Evolutionary conservation across 768 basidiomycete species (phyloP).

Genomic region (Arthromyces matolae): DNA sequence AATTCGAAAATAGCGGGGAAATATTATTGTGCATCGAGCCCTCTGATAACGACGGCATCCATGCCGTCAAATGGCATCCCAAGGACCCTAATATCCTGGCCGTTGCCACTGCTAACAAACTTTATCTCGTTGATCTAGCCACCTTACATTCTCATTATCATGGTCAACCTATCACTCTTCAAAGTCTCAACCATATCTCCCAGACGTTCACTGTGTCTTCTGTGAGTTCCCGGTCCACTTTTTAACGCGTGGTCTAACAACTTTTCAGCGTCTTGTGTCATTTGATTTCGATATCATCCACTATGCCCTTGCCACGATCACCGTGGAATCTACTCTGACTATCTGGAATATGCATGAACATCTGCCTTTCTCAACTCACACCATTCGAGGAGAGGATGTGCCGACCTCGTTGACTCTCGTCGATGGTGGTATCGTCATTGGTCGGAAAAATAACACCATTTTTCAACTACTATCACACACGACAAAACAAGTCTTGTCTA

Average conservation of each 20-base stretch:
- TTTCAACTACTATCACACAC: conserved; percentile 81
- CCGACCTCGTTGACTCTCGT: conserved; percentile 85
- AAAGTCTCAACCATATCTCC: conserved; percentile 65
- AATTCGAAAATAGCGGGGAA: conserved; percentile 45
- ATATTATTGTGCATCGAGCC: conserved; percentile 70
- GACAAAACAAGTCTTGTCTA: conserved; percentile 69
- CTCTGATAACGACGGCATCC: conserved; percentile 54
- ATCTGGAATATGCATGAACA: conserved; percentile 82
- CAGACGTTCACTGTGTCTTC: conserved; percentile 67
- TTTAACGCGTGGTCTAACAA: not conserved
- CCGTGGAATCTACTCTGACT: conserved; percentile 76
- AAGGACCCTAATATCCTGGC: conserved; percentile 77
- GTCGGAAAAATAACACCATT: conserved; percentile 79
- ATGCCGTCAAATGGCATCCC: conserved; percentile 87
- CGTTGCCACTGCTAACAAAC: conserved; percentile 73
- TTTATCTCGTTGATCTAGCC: conserved; percentile 73
- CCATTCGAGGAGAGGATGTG: conserved; percentile 72
- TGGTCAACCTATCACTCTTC: conserved; percentile 63
- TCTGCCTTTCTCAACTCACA: conserved; percentile 70
- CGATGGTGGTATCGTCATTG: conserved; percentile 81
- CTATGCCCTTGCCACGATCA: conserved; percentile 75
- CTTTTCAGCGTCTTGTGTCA: conserved; percentile 63
- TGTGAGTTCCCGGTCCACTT: conserved; percentile 46
- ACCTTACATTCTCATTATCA: conserved; percentile 53
- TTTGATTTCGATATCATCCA: conserved; percentile 83